Base-by-base conservation (phyloP, 257 asterid genomes). In the Jaltomata sinuosa region DNA sequence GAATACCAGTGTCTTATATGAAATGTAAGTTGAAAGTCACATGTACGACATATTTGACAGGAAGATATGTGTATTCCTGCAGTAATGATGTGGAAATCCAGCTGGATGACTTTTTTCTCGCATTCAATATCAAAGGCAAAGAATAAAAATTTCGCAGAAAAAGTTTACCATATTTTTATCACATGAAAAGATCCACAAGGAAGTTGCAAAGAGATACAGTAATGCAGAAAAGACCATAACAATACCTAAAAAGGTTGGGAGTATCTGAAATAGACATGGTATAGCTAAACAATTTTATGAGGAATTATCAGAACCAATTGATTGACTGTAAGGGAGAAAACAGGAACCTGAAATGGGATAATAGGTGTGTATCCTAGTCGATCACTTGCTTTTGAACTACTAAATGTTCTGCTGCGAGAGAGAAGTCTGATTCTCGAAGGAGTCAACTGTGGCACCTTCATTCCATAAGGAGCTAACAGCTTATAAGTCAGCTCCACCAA, bases 361-460 rank as follows among this genome's bases (percentile, higher is more conserved):
- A 95, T 89, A 57, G 98, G 98, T 59, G 92, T 83, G 88, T 97
- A 97, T 89, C 99, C 98, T 84, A 97, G 90, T 79, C 82, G 93
- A 32, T 93, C 97, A 88, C 91, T 92, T 86, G 99, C 99, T 93
- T 91, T 97, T 61, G 97, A 93, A 89, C 91, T 87, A 86, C 89
- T 59, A 88, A 97, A 95, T 59, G 97, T 94, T 90, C 98, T 90
- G 94, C 91, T 92, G 86, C 90, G 78, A 74, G 99, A 94, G 45
- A 97, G 88, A 86, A 97, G 96, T 85, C 99, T 93, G 85, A 97
- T 88, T 93, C 99, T 91, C 67, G 99, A 95, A 82, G 99, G 98
- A 84, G 97, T 97, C 86, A 97, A 89, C 91, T 97, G 98, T 0
- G 98, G 98, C 84, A 95, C 99, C 90, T 91, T 93, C 99, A 97